Base-by-base conservation (phyloP, 768 basidiomycete species). In the Leccinum subtestaceum region DNA sequence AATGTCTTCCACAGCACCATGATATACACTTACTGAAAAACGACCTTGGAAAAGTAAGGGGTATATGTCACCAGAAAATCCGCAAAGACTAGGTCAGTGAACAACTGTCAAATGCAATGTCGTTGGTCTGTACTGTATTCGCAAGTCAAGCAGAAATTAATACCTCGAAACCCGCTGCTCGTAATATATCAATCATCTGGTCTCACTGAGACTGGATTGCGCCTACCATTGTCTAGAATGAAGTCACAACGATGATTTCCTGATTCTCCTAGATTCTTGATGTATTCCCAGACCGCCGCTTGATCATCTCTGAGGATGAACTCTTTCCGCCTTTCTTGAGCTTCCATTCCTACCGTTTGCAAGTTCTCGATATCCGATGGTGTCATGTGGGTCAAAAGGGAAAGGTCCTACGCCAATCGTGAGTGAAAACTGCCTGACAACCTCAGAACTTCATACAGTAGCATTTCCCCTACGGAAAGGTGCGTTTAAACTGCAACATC, bases 51-150 rank as follows among this genome's bases (percentile, higher is more conserved):
- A 52, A 94, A 83, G 69, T 89, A 88, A 1, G 93, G 90, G 1
- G 95, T 96, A 69, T 87, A 85, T 0, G 93, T 93, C 11, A 98
- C 84, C 43, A 99, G 75, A 68, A 97, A 99, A 70, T 95, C 93
- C 15, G 93, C 93, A 59, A 98, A 88, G 17, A 97, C 88, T 15
- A 98, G 76, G 66, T 98, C 96, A 3, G 96, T 97, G 75, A 91
- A 95, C 19, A 97, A 78, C 93, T 96, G 63, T 9, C 21, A 23
- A 27, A 12, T 1, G n/a, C 13, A 46, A 48, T 17, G 50, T 55
- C 32, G 9, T 57, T 43, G 45, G 10, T 32, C 17, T 45, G 23
- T 29, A 13, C 9, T 25, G 4, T 10, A 9, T 21, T 25, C 13
- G 25, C 47, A 17, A 6, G 10, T 23, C 45, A 47, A 27, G 15